Base-by-base conservation (phyloP, 2,329 filamentous ascomycete genomes). In the Fusarium foetens region DNA sequence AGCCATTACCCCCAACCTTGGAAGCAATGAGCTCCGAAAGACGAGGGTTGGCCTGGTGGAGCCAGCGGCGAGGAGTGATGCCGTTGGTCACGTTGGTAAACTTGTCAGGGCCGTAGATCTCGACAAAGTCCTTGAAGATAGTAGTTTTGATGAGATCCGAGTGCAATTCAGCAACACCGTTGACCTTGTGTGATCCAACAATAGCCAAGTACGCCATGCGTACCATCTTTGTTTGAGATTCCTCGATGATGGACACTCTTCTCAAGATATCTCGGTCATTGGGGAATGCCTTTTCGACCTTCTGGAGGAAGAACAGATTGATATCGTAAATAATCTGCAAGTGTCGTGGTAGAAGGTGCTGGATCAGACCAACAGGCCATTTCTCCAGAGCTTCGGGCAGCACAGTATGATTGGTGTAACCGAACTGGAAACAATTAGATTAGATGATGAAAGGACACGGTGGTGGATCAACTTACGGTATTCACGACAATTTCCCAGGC, bases 71-170 rank as follows among this genome's bases (percentile, higher is more conserved):
- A 16, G 96, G 96, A 1, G 96, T 99, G 80, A 99, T 97, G 66
- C 96, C 96, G 81, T 99, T 99, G 73, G 96, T 99, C 72, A 99
- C 95, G 77, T 99, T 99, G 64, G 94, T 97, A 83, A 99, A 99
- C 83, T 98, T 98, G 87, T 99, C 96, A 1, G 92, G 92, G 6
- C 96, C 96, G 77, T 96, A 99, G 73, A 99, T 94, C 76, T 90
- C 89, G 66, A 99, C 95, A 82, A 99, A 99, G 82, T 99, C 96
- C 83, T 96, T 98, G 90, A 99, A 98, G 76, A 99, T 97, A n/a
- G 96, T 99, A 0, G 95, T 97, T 86, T 96, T 96, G 86, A 99
- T 97, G 65, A 99, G 87, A 80, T 99, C 96, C 1, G 96, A 99
- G 84, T 99, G 96, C 73, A 99, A 85, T 84, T 99, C 96, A 38